phyloP scores from a whole-genome alignment of 768 basidiomycete species.

The Pleurotus giganteus region DNA sequence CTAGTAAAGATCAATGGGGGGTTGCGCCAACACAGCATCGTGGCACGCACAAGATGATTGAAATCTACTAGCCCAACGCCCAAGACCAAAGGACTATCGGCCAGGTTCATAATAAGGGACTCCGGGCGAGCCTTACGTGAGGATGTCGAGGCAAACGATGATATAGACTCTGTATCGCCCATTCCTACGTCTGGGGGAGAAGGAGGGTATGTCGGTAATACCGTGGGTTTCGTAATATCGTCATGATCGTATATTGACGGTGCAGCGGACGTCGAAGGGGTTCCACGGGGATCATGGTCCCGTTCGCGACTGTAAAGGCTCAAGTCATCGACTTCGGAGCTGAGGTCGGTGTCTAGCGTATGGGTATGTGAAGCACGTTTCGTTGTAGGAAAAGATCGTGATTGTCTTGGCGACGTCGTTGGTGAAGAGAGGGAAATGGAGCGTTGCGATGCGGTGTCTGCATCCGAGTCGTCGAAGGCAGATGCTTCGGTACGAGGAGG shows the following conservation, averaged over 20 bases:
- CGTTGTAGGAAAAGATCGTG: too few species aligned
- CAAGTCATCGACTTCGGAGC: constrained; percentile 51
- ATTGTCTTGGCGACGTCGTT: too few species aligned
- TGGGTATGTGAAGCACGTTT: constrained; percentile 44
- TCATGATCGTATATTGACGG: constrained; percentile 44
- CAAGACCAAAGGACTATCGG: constrained; percentile 62
- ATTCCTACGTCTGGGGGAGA: constrained; percentile 30
- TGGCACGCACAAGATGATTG: constrained; percentile 77
- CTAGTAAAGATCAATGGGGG: constrained; percentile 34
- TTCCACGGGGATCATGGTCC: constrained; percentile 34
- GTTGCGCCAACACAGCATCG: constrained; percentile 9
- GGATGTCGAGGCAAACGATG: constrained; percentile 63
- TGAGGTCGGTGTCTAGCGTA: constrained; percentile 52
- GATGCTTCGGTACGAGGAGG: constrained; percentile 18
- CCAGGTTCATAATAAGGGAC: constrained; percentile 65
- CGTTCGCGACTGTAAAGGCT: constrained; percentile 44
- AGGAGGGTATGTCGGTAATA: constrained; percentile 60
- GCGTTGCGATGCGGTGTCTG: constrained; percentile 76
- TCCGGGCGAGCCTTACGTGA: constrained; percentile 75
- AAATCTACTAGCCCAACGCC: constrained; percentile 95
- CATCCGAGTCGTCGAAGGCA: constrained; percentile 47
- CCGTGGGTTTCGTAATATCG: constrained; percentile 27
- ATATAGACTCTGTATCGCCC: constrained; percentile 52
- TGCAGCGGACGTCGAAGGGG: constrained; percentile 50
- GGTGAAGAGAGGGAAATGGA: constrained; percentile 76